Percentiles rank a stretch among this genome's conserved stretches.
These are phyloP conservation scores for Platismatia glauca DNA, from an alignment of 495 filamentous ascomycete genomes.

Conservation along the genomic window DNA sequence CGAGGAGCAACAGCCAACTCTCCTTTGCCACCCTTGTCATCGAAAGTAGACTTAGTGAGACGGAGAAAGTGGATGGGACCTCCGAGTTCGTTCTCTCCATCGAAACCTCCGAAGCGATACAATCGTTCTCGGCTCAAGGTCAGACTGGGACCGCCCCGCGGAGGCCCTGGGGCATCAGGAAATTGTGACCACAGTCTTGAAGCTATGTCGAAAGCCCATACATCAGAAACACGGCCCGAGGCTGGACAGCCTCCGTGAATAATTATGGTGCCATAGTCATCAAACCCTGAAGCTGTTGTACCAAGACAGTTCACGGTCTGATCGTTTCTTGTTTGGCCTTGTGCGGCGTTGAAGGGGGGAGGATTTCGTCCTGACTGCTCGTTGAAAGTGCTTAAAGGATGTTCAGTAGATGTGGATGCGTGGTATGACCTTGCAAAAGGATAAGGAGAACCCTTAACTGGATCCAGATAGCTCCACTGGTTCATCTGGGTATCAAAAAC, in stretches of 20 bases:
- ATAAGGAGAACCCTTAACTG: slow-evolving; percentile 17
- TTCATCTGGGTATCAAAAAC: slow-evolving; percentile 31
- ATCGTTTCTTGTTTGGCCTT: neutral
- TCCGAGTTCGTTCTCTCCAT: slow-evolving; percentile 55
- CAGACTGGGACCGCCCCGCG: slow-evolving; percentile 56
- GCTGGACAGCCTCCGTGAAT: slow-evolving; percentile 63
- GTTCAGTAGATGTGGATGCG: slow-evolving; percentile 17
- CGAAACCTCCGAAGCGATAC: slow-evolving; percentile 67
- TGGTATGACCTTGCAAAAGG: slow-evolving; percentile 22
- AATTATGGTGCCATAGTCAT: slow-evolving; percentile 49
- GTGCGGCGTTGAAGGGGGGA: neutral
- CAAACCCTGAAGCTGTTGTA: slow-evolving; percentile 18
- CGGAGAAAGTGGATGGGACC: slow-evolving; percentile 47
- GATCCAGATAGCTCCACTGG: slow-evolving; percentile 21
- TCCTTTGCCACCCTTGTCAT: slow-evolving; percentile 24
- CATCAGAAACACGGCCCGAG: slow-evolving; percentile 49
- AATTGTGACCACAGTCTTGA: slow-evolving; percentile 52
- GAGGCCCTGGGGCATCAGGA: slow-evolving; percentile 49
- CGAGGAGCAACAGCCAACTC: slow-evolving; percentile 18
- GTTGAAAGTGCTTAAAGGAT: slow-evolving; percentile 12
- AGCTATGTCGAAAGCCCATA: slow-evolving; percentile 63
- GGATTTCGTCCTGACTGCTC: neutral
- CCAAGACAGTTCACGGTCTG: slow-evolving; percentile 13
- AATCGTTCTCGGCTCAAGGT: slow-evolving; percentile 46
- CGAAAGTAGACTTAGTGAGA: slow-evolving; percentile 15